Evolutionary conservation across 2,329 filamentous ascomycete genomes (phyloP), one percentile per base, ranked within the genome.

Genomic region (Zarea fungicola): DNA sequence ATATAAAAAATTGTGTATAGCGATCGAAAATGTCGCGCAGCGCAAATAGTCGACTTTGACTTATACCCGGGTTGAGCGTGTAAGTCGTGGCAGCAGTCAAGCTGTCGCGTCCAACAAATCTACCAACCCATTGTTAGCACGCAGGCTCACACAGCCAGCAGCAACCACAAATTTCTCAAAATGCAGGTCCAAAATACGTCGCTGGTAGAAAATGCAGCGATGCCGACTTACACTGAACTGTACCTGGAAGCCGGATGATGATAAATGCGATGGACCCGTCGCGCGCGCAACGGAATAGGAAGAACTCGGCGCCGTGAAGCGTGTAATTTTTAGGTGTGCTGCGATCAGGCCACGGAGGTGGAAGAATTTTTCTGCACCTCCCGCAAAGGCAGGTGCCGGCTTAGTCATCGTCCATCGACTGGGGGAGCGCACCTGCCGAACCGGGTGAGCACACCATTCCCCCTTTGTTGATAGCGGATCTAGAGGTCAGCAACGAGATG

Each of bases 221-320:
- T 47, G 50, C 54, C 45, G 57, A 69, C 65, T 68, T 65, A 68
- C 64, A 65, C 53, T 54, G 58, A 60, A 55, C 53, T 52, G 57
- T 56, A 58, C 59, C 54, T 56, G 54, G 54, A 56, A 49, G 57
- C 59, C 65, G 66, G 67, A 68, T 56, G 65, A 67, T 65, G 65
- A 66, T 69, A 69, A 69, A 69, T 69, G 67, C 65, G 66, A 69
- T 62, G 65, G 65, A 61, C 62, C 66, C 56, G 59, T 59, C 58
- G 54, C 56, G 59, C 57, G 64, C 60, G 19, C 31, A 63, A 69
- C 70, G 70, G 70, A 72, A 68, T 63, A 71, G 69, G 70, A 72
- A 72, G 69, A 72, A 72, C 69, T 70, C 68, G 63, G 63, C 60
- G 56, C 61, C 64, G 55, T 56, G 53, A 50, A 49, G 48, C 45